Evolutionary conservation across 2,329 filamentous ascomycete species (phyloP).

Genomic region (Epichloe uncinata): DNA sequence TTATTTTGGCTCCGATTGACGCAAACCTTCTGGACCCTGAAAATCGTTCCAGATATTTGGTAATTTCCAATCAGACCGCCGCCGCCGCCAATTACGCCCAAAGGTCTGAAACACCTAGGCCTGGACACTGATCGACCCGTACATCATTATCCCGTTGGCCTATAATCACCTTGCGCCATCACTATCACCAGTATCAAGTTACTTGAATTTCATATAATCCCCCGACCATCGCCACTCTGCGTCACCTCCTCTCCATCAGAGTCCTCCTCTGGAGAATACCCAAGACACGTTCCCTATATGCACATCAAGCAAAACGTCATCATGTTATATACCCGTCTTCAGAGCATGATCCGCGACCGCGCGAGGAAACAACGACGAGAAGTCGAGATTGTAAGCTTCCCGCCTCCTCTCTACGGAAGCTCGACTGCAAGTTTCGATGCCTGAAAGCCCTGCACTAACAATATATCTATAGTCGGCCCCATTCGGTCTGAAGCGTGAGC

Average conservation of each 20-base stretch:
- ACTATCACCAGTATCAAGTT: not conserved
- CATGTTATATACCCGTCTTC: slow-evolving; percentile 30
- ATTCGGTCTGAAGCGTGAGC: slow-evolving; percentile 43
- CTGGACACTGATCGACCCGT: not conserved
- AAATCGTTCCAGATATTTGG: not conserved
- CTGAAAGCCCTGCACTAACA: not conserved
- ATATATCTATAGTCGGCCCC: slow-evolving; percentile 35
- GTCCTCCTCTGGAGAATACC: not conserved
- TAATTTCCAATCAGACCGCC: not conserved
- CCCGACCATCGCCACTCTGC: not conserved
- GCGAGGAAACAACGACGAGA: slow-evolving; percentile 28
- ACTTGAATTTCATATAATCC: not conserved
- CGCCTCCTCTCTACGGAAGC: not conserved
- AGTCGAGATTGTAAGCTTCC: slow-evolving; percentile 32
- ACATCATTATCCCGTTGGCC: not conserved
- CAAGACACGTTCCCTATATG: slow-evolving; percentile 10
- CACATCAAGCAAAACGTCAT: slow-evolving; percentile 29
- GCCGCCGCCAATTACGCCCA: too few species aligned
- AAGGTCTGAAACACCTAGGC: not conserved
- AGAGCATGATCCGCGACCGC: slow-evolving; percentile 25
- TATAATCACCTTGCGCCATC: not conserved
- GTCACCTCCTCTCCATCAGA: not conserved
- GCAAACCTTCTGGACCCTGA: not conserved
- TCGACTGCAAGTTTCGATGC: not conserved
- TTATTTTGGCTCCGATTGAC: not conserved